phyloP scores from a whole-genome alignment of 2,329 filamentous ascomycete species.

The Colletotrichum abscissum region DNA sequence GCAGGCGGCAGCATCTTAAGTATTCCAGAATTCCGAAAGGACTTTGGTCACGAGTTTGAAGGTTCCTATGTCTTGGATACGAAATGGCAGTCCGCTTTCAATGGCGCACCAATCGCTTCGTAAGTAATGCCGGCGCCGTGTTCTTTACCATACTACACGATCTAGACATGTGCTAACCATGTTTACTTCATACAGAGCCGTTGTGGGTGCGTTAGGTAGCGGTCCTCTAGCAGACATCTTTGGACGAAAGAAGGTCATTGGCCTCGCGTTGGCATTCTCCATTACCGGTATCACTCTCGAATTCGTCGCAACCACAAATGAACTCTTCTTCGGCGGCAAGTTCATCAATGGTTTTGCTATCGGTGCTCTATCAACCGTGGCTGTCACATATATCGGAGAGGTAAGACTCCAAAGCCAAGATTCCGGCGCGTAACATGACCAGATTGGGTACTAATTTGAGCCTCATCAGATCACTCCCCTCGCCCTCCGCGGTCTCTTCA shows the following conservation, averaged over 20 bases:
- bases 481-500: slow-evolving; percentile 43
- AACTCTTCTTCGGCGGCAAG: slow-evolving; percentile 54
- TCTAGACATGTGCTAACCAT: neutral
- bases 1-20: slow-evolving; percentile 53
- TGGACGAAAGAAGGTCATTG: slow-evolving; percentile 45
- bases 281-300: slow-evolving; percentile 53
- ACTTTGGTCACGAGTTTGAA: slow-evolving; percentile 52
- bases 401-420: slow-evolving; percentile 29
- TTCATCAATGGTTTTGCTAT: slow-evolving; percentile 54
- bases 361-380: slow-evolving; percentile 41
- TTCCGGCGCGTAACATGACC: neutral
- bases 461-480: slow-evolving; percentile 44
- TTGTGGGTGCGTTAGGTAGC: slow-evolving; percentile 45
- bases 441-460: slow-evolving; percentile 40
- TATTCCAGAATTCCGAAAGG: slow-evolving; percentile 57
- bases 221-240: slow-evolving; percentile 47
- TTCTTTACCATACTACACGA: too few relatives aligned
- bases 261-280: slow-evolving; percentile 47
- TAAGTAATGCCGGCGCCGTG: slow-evolving; percentile 29
- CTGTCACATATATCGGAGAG: slow-evolving; percentile 46
- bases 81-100: slow-evolving; percentile 57
- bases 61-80: slow-evolving; percentile 52
- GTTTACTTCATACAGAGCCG: neutral
- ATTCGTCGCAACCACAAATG: slow-evolving; percentile 52
- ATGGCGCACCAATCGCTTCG: slow-evolving; percentile 53